Evolutionary conservation across 177 flowering plant species (phyloP), one percentile per base, ranked within the genome.

Genomic region (Vitis hybrid): DNA sequence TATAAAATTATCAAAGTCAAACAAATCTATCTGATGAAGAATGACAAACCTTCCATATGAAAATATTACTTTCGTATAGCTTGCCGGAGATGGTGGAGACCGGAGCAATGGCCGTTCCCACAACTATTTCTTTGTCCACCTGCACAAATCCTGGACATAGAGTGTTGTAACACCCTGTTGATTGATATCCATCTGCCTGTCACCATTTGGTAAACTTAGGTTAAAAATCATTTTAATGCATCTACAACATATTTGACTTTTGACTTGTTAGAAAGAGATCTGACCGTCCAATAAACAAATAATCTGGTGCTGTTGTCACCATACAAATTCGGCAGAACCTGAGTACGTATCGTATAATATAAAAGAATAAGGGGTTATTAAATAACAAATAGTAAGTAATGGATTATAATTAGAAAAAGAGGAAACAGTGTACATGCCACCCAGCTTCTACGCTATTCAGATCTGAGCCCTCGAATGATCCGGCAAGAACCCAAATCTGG

Each of bases 281-380:
- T 87, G 62, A 96, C 99, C 89, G 99, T 96, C 99, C 99, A 96
- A 65, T 93, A 96, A 16, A 97, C 94, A 80, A 96, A 96, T 51
- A 96, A 71, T 83, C 97, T 84, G 33, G 99, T 98, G 71, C 90
- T 83, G 85, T 83, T 90, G 84, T 96, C 99, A 79, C 99, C 99
- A 78, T 96, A 96, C 45, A 93, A 97, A 90, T 92, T 97, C 85
- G 99, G 99, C 91, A 98, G 92, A 86, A 96, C 99, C 99, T 96
- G 98, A 90, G 97, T 7, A 39, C 7, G 9, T 39, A 5, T 7
- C 45, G 29, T 26, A 39, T 93, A 95, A 90, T 86, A 79, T 72
- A 39, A 26, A 93, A 89, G 62, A 79, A 86, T 89, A 77, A 67
- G 75, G 78, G 76, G 83, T 83, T 91, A 72, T 60, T 22, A 21